phyloP scores from a whole-genome alignment of 331 rosid genomes.

The Stylosanthes scabra region DNA sequence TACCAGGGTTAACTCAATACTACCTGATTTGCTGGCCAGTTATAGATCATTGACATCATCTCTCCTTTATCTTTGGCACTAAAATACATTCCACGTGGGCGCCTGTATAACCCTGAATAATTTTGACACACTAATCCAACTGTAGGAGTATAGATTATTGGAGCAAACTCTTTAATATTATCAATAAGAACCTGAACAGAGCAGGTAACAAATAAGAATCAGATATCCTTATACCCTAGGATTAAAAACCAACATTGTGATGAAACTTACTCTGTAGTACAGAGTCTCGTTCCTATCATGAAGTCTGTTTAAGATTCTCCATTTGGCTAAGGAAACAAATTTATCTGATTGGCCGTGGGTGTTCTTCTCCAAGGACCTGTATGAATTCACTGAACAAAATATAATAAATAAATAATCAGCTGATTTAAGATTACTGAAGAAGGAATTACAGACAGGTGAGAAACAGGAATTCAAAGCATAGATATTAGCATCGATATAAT shows the following conservation, averaged over 20 bases:
- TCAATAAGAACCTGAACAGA: constrained; percentile 76
- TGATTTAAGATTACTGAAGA: constrained; percentile 8
- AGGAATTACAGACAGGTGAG: background rate
- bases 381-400: constrained; percentile 74
- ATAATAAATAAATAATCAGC: constrained; percentile 8
- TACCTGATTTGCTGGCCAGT: constrained; percentile 84
- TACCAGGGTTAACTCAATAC: constrained; percentile 47
- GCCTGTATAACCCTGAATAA: constrained; percentile 84
- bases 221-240: constrained; percentile 11
- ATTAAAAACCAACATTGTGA: constrained; percentile 31
- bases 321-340: constrained; percentile 75
- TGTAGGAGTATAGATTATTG: constrained; percentile 89
- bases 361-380: constrained; percentile 82
- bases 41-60: constrained; percentile 97
- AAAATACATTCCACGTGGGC: constrained; percentile 97
- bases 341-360: constrained; percentile 66
- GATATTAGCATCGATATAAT: background rate
- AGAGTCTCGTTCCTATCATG: constrained; percentile 93
- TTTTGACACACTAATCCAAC: constrained; percentile 90
- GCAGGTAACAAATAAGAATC: constrained; percentile 20
- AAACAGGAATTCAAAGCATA: background rate
- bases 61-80: constrained; percentile 94
- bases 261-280: constrained; percentile 74
- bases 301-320: constrained; percentile 92
- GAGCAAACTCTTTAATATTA: constrained; percentile 84